Evolutionary conservation across 2,329 filamentous ascomycete species (phyloP).

Genomic region (Claviceps maximensis): DNA sequence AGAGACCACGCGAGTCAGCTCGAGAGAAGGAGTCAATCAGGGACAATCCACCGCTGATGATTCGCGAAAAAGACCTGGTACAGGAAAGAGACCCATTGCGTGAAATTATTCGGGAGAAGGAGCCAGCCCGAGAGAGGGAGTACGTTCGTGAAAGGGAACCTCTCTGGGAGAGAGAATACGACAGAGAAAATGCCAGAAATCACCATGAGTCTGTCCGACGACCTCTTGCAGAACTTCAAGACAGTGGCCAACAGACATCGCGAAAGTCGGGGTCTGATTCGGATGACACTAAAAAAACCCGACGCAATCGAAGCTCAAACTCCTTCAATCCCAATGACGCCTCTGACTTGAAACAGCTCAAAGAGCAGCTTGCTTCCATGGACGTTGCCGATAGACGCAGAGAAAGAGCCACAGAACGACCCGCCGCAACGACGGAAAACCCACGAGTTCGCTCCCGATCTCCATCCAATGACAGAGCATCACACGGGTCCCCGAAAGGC

Average conservation of each 20-base stretch:
- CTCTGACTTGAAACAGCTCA: slow-evolving; percentile 33
- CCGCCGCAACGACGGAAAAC: slow-evolving; percentile 1
- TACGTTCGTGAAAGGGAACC: slow-evolving; percentile 9
- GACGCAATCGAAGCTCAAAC: slow-evolving; percentile 24
- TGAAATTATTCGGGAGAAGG: slow-evolving; percentile 4
- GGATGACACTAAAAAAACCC: slow-evolving; percentile 26
- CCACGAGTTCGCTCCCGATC: slow-evolving; percentile 9
- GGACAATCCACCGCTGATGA: not conserved
- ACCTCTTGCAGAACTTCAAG: not conserved
- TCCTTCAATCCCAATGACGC: slow-evolving; percentile 42
- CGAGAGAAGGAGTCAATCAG: slow-evolving; percentile 1
- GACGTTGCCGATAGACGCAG: slow-evolving; percentile 14
- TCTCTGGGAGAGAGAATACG: slow-evolving; percentile 23
- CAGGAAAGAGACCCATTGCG: not conserved
- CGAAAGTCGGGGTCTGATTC: slow-evolving; percentile 24
- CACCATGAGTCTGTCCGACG: slow-evolving; percentile 15
- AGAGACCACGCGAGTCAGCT: slow-evolving; percentile 1
- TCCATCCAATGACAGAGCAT: slow-evolving; percentile 8
- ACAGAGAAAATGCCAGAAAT: slow-evolving; percentile 14
- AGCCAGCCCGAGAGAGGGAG: slow-evolving; percentile 1
- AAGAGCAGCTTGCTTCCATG: slow-evolving; percentile 35
- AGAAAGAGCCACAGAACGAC: slow-evolving; percentile 1
- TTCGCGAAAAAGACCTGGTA: slow-evolving; percentile 1
- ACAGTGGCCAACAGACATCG: slow-evolving; percentile 22
- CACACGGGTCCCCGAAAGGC: slow-evolving; percentile 7